These are phyloP conservation scores for Didymella keratinophila DNA, from an alignment of 2,329 filamentous ascomycete genomes.

Conservation along the genomic window DNA sequence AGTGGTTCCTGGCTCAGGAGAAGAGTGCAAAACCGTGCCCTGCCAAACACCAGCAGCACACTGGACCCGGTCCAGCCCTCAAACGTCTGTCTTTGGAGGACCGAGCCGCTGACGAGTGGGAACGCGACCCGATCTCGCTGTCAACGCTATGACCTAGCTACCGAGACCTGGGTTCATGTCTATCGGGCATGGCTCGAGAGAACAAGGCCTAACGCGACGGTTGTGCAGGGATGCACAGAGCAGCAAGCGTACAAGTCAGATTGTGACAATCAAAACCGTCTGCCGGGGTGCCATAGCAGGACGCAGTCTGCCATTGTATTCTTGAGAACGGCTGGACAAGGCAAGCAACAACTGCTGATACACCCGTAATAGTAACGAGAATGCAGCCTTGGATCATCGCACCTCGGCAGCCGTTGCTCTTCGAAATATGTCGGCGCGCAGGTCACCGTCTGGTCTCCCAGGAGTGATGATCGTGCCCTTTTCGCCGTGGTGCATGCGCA, in stretches of 20 bases:
- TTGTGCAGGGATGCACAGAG: conserved; percentile 18
- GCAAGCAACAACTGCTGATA: too few species aligned
- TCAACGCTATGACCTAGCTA: conserved; percentile 17
- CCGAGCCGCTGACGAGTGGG: conserved; percentile 22
- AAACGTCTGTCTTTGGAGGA: conserved; percentile 18
- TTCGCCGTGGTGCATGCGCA: conserved; percentile 20
- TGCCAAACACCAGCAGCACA: conserved; percentile 6
- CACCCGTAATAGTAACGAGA: neutral
- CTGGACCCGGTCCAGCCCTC: conserved; percentile 10
- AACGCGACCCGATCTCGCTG: conserved; percentile 17
- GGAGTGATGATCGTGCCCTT: neutral
- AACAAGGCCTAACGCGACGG: conserved; percentile 10
- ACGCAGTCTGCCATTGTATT: neutral
- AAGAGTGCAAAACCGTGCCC: conserved; percentile 3
- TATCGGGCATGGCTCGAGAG: conserved; percentile 14
- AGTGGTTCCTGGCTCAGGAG: conserved; percentile 10
- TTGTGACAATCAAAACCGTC: conserved; percentile 12
- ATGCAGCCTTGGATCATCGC: neutral
- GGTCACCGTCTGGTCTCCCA: neutral
- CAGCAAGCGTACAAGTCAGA: conserved; percentile 11
- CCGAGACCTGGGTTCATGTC: conserved; percentile 13
- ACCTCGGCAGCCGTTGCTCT: neutral
- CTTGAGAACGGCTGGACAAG: too few species aligned
- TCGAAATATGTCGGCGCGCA: neutral
- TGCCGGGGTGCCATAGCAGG: conserved; percentile 4